Conservation (phyloP, 2,329 filamentous ascomycete genomes). For the Arthrinium puccinioides region DNA sequence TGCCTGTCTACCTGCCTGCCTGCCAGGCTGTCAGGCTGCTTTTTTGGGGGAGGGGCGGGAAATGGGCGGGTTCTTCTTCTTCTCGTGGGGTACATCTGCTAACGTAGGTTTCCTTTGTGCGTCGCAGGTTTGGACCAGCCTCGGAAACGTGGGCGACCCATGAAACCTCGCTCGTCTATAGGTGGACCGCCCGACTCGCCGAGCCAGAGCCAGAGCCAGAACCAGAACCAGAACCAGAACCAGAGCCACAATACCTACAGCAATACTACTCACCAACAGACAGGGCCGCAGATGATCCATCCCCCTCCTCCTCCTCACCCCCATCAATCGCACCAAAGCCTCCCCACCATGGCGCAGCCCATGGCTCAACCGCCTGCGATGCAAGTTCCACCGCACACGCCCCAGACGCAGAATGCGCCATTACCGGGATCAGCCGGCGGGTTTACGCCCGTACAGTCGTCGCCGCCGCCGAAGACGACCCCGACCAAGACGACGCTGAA, state of each 20-base stretch:
- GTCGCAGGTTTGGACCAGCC: conserved; percentile 40
- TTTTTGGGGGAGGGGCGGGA: too few species aligned
- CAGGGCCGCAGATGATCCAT: background rate
- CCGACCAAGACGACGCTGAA: conserved; percentile 82
- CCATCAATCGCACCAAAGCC: conserved; percentile 23
- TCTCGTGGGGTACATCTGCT: conserved; percentile 16
- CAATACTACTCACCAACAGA: background rate
- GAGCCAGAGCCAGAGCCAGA: too few species aligned
- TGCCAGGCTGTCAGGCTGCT: too few species aligned
- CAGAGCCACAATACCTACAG: background rate
- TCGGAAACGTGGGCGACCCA: conserved; percentile 54
- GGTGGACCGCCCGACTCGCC: conserved; percentile 47
- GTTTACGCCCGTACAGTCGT: conserved; percentile 38
- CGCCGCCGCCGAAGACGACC: conserved; percentile 69
- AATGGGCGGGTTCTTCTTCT: background rate
- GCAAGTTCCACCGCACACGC: conserved; percentile 50
- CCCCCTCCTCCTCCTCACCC: conserved; percentile 11
- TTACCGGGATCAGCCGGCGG: conserved; percentile 34
- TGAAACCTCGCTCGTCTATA: conserved; percentile 50
- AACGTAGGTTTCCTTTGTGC: conserved; percentile 16
- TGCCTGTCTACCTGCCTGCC: too few species aligned
- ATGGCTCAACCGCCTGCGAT: conserved; percentile 24
- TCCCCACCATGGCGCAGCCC: conserved; percentile 38
- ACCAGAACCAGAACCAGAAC: too few species aligned
- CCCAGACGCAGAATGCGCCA: conserved; percentile 41